These are phyloP conservation scores for Colletotrichum australisinense DNA, from an alignment of 2,329 filamentous ascomycete genomes.

Conservation along the genomic window DNA sequence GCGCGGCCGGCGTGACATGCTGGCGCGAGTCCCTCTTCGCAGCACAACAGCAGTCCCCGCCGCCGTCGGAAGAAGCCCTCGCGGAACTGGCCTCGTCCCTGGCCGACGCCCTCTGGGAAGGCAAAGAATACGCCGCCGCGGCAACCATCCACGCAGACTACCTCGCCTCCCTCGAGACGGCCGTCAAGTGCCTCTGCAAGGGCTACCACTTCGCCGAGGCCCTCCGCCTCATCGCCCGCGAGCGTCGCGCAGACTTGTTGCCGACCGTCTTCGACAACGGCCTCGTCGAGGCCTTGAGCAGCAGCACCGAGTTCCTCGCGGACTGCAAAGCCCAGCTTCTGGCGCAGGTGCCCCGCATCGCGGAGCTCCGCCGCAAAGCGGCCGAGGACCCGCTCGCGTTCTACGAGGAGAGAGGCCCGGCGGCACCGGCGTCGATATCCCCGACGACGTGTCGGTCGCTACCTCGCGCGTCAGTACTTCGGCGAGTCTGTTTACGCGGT, in stretches of 20 bases:
- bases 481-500: constrained; percentile 92
- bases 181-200: constrained; percentile 84
- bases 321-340: constrained; percentile 89
- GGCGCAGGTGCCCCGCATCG: constrained; percentile 87
- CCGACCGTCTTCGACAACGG: constrained; percentile 78
- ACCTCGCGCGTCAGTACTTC: constrained; percentile 85
- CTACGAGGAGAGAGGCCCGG: constrained; percentile 78
- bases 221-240: constrained; percentile 78
- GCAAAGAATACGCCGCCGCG: constrained; percentile 84
- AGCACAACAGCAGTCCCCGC: constrained; percentile 74
- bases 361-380: constrained; percentile 84
- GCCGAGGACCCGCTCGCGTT: constrained; percentile 87
- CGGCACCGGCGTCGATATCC: constrained; percentile 73
- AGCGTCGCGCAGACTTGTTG: constrained; percentile 72
- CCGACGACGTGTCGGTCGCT: constrained; percentile 92
- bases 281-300: constrained; percentile 82
- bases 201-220: constrained; percentile 90
- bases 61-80: constrained; percentile 70
- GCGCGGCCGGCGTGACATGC: constrained; percentile 77
- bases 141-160: constrained; percentile 86
- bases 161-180: constrained; percentile 76
- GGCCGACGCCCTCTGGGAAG: constrained; percentile 82
- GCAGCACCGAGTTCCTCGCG: constrained; percentile 89
- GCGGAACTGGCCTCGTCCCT: constrained; percentile 77
- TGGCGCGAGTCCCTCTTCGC: constrained; percentile 93